Base-by-base conservation (phyloP, 2,329 filamentous ascomycete genomes). In the Diaporthe sp. region DNA sequence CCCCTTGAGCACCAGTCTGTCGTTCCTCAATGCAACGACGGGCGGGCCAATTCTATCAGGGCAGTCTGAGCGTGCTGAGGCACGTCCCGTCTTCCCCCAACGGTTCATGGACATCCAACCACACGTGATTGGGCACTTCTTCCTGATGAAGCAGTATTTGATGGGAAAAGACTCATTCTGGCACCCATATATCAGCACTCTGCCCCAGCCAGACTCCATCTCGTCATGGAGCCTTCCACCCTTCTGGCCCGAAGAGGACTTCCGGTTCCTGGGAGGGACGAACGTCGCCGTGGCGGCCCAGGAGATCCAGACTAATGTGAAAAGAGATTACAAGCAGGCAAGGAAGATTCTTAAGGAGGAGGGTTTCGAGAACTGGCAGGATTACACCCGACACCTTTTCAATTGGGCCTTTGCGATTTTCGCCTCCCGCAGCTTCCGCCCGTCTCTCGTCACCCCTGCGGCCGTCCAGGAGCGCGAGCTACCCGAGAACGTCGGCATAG, bases 91-190 rank as follows among this genome's bases (percentile, higher is more conserved):
- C 77, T 90, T 94, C 62, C 88, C 90, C 0, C 67, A 78, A 0
- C 80, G 80, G 1, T 91, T 94, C 78, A 82, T 93, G 62, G 79
- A 85, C 1, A 82, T 88, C 2, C 88, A 89, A 1, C 88, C 91
- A 0, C 89, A 94, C 78, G 90, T 94, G 74, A 84, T 92, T 67
- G 89, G 91, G 12, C 89, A 92, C 5, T 93, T 95, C 83, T 93
- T 94, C 77, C 86, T 95, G 8, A 87, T 94, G 80, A 90, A 92
- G 76, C 91, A 95, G 81, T 92, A 91, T 80, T 85, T 95, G 44
- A 83, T 88, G 2, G 90, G 89, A 1, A 73, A 83, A 2, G 80
- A 87, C 2, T 94, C 93, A 0, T 91, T 90, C 78, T 95, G 94
- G 94, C 87, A 86, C 81, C 88, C 91, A 1, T 95, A 95, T 82